A percentile compares a stretch with the other conserved stretches of the same genome.
Evolutionary conservation across 805 yeast species (phyloP).

Genomic region (Torulaspora maleeae): DNA sequence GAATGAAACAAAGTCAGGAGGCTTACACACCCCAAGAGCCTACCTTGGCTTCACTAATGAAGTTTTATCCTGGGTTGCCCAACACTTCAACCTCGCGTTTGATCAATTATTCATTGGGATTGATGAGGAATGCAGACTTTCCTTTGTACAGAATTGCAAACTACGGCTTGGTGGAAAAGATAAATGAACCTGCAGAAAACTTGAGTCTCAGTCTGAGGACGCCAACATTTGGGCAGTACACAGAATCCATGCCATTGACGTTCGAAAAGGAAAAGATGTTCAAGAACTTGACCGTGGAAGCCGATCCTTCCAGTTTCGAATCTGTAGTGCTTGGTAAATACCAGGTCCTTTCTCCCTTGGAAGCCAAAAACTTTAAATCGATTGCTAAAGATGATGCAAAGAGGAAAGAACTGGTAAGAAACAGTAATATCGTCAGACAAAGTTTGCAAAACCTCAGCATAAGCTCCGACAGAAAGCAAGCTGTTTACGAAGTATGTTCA

Average conservation of each 20-base stretch:
- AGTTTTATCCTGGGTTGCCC: constrained; percentile 23
- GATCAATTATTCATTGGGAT: constrained; percentile 19
- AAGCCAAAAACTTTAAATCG: constrained; percentile 13
- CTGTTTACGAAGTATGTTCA: constrained; percentile 30
- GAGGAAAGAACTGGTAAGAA: constrained; percentile 15
- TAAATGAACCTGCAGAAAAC: constrained; percentile 12
- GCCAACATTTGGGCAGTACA: constrained; percentile 65
- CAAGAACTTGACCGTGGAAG: constrained; percentile 19
- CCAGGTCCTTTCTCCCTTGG: constrained; percentile 10
- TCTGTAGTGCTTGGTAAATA: constrained; percentile 25
- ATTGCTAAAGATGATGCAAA: constrained; percentile 20
- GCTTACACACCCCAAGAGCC: constrained; percentile 25
- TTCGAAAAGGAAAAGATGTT: constrained; percentile 25
- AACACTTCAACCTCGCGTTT: constrained; percentile 19
- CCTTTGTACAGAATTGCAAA: constrained; percentile 27
- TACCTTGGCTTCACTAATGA: constrained; percentile 25
- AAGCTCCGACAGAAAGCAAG: constrained; percentile 16
- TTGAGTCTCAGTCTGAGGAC: constrained; percentile 40
- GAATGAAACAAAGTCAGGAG: constrained; percentile 2
- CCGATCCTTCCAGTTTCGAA: constrained; percentile 15
- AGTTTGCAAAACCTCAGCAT: constrained; percentile 24
- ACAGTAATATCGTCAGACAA: constrained; percentile 25
- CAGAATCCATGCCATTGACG: constrained; percentile 47
- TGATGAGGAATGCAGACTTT: constrained; percentile 23
- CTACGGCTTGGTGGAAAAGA: constrained; percentile 13